Evolutionary conservation across 2,329 filamentous ascomycete species (phyloP).

Genomic region (Arthrobotrys musiformis): DNA sequence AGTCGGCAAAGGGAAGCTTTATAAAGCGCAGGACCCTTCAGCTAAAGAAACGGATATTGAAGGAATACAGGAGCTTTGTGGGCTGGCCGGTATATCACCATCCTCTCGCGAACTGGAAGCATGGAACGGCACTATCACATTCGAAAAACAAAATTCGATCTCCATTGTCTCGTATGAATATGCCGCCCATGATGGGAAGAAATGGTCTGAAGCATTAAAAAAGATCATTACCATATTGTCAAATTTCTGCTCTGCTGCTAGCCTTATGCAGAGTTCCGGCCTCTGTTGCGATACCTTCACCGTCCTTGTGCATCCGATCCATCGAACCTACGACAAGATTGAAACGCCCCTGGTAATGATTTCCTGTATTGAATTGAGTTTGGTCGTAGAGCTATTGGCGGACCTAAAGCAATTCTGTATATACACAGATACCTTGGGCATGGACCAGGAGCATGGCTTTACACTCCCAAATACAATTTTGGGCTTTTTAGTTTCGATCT

Average conservation of each 20-base stretch:
- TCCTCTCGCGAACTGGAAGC: neutral
- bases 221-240: neutral
- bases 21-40: neutral
- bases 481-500: neutral
- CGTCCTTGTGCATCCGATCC: neutral
- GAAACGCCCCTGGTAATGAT: neutral
- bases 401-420: neutral
- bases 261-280: conserved; percentile 2
- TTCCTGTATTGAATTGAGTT: neutral
- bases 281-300: conserved; percentile 21
- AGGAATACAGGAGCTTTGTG: conserved; percentile 30
- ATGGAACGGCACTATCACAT: neutral
- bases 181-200: neutral
- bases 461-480: neutral
- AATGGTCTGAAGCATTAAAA: neutral
- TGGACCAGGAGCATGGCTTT: too few relatives aligned
- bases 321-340: neutral
- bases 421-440: neutral
- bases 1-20: neutral
- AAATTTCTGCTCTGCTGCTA: neutral
- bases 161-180: conserved; percentile 8
- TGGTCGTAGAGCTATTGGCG: neutral
- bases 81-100: conserved; percentile 14
- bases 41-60: neutral
- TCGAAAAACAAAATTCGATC: neutral